Conservation (phyloP, 169 alveolate species). For the Plasmodium fragile region DNA sequence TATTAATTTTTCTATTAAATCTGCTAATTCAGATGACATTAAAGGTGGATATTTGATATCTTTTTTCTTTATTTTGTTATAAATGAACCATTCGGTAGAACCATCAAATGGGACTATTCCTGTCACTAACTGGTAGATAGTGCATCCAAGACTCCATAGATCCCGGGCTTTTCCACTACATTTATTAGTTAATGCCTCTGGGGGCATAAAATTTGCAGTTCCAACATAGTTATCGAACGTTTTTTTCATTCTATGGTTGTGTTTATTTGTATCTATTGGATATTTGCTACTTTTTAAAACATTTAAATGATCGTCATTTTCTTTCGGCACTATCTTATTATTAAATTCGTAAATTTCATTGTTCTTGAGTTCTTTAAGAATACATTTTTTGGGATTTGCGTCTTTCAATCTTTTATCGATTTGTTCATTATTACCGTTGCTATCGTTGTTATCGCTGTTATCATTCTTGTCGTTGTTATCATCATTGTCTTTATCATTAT, state of each 20-base stretch:
- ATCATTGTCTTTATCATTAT: constrained; percentile 4
- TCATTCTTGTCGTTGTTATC: background rate
- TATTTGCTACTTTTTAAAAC: constrained; percentile 2
- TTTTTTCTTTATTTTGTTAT: constrained; percentile 74
- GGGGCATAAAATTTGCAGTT: constrained; percentile 95
- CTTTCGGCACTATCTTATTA: constrained; percentile 10
- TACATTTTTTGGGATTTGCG: constrained; percentile 20
- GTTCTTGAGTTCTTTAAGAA: constrained; percentile 30
- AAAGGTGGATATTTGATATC: constrained; percentile 77
- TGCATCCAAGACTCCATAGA: constrained; percentile 94
- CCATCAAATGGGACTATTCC: constrained; percentile 88
- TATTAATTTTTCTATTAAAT: constrained; percentile 79
- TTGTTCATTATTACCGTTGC: constrained; percentile 13
- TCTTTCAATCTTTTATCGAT: constrained; percentile 11
- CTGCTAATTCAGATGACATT: constrained; percentile 81
- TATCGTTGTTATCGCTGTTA: background rate
- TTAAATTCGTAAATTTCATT: constrained; percentile 56
- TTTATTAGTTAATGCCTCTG: constrained; percentile 92
- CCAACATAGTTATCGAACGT: constrained; percentile 92
- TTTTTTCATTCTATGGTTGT: constrained; percentile 78
- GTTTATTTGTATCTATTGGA: constrained; percentile 18
- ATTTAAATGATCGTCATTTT: constrained; percentile 5
- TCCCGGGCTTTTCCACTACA: constrained; percentile 90
- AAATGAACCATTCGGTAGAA: constrained; percentile 85
- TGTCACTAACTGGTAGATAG: constrained; percentile 90